Conservation (phyloP, 1,139 yeast species). For the Taiozyma sp. region DNA sequence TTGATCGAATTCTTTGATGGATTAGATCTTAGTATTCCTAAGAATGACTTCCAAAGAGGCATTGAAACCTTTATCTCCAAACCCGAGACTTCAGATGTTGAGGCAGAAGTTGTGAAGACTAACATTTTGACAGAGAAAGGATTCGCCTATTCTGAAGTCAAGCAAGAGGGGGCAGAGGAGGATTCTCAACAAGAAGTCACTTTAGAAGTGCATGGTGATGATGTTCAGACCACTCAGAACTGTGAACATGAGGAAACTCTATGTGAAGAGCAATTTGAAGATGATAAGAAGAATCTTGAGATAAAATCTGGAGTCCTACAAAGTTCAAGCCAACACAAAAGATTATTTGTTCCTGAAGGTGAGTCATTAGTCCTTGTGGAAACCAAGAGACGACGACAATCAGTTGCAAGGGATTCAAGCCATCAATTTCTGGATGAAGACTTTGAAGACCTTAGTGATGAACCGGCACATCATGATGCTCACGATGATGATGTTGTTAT, state of each 20-base stretch:
- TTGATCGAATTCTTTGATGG: constrained; percentile 38
- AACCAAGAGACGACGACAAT: background rate
- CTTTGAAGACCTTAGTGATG: background rate
- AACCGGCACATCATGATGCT: too few relatives aligned
- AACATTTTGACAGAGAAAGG: background rate
- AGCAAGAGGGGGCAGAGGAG: constrained; percentile 1
- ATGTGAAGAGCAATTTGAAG: background rate
- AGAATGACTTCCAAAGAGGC: constrained; percentile 8
- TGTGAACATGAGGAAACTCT: background rate
- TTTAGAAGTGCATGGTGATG: background rate
- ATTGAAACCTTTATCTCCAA: constrained; percentile 3
- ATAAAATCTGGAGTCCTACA: background rate
- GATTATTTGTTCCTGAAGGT: background rate
- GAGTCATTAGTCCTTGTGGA: background rate
- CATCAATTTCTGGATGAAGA: background rate
- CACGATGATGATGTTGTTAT: background rate
- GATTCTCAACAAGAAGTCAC: background rate
- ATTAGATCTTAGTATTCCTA: constrained; percentile 34
- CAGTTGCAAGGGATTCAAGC: background rate
- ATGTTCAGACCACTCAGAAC: background rate
- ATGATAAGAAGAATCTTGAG: background rate
- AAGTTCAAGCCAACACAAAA: background rate
- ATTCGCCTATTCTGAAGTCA: background rate
- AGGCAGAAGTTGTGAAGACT: constrained; percentile 2
- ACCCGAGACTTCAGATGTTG: constrained; percentile 1